These are phyloP conservation scores for Coffea canephora DNA, from an alignment of 257 asterid species.

Conservation along the genomic window DNA sequence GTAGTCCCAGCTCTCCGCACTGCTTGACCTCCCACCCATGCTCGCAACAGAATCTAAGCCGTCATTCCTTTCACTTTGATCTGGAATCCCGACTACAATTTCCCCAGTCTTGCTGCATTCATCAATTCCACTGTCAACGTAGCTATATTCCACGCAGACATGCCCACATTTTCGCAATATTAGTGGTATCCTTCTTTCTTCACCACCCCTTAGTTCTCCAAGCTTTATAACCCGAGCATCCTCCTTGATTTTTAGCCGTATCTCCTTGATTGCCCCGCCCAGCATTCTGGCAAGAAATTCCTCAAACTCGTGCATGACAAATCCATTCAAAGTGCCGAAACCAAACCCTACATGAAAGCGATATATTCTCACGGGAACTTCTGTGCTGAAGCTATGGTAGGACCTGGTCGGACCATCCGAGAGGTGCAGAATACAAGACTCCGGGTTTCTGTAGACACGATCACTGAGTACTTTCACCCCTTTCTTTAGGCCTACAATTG, in stretches of 20 bases:
- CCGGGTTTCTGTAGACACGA: slow-evolving; percentile 67
- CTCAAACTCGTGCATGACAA: slow-evolving; percentile 78
- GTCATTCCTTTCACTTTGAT: slow-evolving; percentile 40
- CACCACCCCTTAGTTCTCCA: slow-evolving; percentile 77
- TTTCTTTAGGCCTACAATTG: slow-evolving; percentile 75
- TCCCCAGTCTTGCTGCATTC: slow-evolving; percentile 56
- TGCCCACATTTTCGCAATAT: slow-evolving; percentile 39
- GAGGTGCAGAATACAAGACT: slow-evolving; percentile 64
- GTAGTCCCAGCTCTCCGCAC: slow-evolving; percentile 77
- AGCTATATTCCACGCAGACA: slow-evolving; percentile 64
- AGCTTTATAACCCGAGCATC: slow-evolving; percentile 51
- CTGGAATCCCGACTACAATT: slow-evolving; percentile 41
- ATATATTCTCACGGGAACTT: slow-evolving; percentile 41
- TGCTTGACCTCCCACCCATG: slow-evolving; percentile 61
- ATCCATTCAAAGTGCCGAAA: slow-evolving; percentile 56
- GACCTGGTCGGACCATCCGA: slow-evolving; percentile 61
- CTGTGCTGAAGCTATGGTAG: slow-evolving; percentile 50
- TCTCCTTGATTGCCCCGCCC: slow-evolving; percentile 66
- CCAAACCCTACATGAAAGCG: slow-evolving; percentile 70
- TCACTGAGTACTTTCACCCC: slow-evolving; percentile 74
- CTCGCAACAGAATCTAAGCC: slow-evolving; percentile 21
- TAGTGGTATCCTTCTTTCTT: slow-evolving; percentile 75
- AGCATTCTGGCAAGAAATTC: slow-evolving; percentile 66
- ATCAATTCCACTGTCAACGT: slow-evolving; percentile 54
- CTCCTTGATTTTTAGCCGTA: slow-evolving; percentile 60